These are phyloP conservation scores for Trichoderma semiorbis DNA, from an alignment of 2,329 filamentous ascomycete genomes.

Conservation along the genomic window DNA sequence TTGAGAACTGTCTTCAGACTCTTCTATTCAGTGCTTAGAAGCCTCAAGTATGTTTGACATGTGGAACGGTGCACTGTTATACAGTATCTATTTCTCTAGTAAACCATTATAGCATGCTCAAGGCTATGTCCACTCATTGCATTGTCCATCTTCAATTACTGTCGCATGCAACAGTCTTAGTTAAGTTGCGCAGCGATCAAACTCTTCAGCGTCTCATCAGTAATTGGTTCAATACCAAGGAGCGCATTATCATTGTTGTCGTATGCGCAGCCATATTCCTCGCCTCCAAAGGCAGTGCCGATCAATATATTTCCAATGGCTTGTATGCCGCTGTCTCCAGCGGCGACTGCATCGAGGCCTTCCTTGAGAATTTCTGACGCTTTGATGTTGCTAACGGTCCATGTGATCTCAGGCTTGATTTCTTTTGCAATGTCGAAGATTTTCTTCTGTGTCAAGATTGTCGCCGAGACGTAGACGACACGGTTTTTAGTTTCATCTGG, in stretches of 20 bases:
- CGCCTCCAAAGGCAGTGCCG: neutral
- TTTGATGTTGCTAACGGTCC: neutral
- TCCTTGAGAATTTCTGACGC: neutral
- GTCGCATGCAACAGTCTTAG: neutral
- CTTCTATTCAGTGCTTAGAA: neutral
- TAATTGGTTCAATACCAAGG: neutral
- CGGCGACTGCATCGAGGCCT: neutral
- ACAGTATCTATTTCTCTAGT: neutral
- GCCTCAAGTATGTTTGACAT: neutral
- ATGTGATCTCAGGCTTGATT: neutral
- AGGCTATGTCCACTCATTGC: neutral
- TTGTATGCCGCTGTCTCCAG: neutral
- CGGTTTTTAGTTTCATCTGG: neutral
- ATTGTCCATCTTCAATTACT: neutral
- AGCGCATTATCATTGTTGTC: neutral
- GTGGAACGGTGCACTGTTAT: neutral
- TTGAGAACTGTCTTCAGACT: neutral
- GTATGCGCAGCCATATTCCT: neutral
- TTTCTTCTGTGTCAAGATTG: neutral
- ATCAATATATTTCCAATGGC: neutral
- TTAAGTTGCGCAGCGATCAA: neutral
- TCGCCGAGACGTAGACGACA: neutral
- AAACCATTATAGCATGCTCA: neutral
- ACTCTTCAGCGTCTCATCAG: neutral
- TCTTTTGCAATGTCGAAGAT: neutral